Evolutionary conservation across 2,329 filamentous ascomycete genomes (phyloP), one percentile per base, ranked within the genome.

Genomic region (Calonectria crousiana): DNA sequence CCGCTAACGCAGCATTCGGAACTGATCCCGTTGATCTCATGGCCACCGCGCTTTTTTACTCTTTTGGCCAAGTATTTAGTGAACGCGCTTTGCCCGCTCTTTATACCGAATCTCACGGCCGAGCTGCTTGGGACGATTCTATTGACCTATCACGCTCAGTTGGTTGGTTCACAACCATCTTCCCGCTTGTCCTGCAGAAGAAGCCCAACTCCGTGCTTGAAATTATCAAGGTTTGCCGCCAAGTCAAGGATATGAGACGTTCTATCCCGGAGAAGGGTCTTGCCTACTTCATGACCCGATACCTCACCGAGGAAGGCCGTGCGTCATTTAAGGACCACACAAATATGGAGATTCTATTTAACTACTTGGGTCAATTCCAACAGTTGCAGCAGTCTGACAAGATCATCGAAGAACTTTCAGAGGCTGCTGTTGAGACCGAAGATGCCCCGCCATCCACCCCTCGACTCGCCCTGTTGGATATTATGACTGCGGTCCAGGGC

Each of bases 121-220:
- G 84, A 32, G 82, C 85, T 58, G 36, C 80, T 0, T 84, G 80
- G 79, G 75, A 79, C 52, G 60, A 77, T 9, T 36, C 36, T 4
- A 72, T 84, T 9, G 81, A 85, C 64, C 44, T 82, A 0, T 81
- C 82, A 1, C 26, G 75, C 2, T 84, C 83, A 0, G 81, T 85
- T 0, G 84, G 84, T 2, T 85, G 84, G 84, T 85, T 85, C 71
- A 84, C 84, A 0, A 82, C 82, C 1, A 74, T 85, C 30, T 80
- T 70, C 53, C 83, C 84, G 0, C 73, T 83, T 14, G 62, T 71
- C 18, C 38, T 74, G 8, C 4, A 62, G 23, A 62, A 41, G 4
- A 62, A 62, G 16, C 26, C 56, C 26, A 26, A 23, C 14, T 62
- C 56, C 1, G 36, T 3, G 4, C 56, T 62, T 28, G 36, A 41